Evolutionary conservation across 306 rosid genomes (phyloP), one percentile per base, ranked within the genome.

Genomic region (Cicer arietinum): DNA sequence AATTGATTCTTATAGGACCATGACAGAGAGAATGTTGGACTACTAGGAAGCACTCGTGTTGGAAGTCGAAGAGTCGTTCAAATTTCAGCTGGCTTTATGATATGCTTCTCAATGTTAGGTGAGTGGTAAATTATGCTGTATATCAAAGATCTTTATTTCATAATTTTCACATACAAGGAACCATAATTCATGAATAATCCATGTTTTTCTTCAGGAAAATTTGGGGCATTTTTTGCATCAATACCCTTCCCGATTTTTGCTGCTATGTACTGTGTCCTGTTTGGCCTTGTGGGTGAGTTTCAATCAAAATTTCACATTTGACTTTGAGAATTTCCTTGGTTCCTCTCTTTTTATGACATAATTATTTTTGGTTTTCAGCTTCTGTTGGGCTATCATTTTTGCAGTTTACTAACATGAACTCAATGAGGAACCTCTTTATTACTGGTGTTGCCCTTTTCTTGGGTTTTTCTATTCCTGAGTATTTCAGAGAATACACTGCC

Each of bases 331-430:
- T 75, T 7, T 46, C 48, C 73, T 74, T 73, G 42, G 60, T 44
- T 73, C 48, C 16, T 8, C 10, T 45, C 61, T 69, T 61, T 47
- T 80, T 10, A 73, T 77, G 43, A 82, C 75, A 66, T 17, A 1
- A 35, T 48, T 2, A 39, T 30, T 52, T 52, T 43, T 45, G 53
- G 48, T 83, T 75, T 77, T 65, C 96, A 95, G 99, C 98, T 79
- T 95, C 99, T 7, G 99, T 95, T 73, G 99, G 99, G 63, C 84
- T 95, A 73, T 95, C 99, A 69, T 92, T 95, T 87, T 82, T 95
- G 97, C 99, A 95, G 83, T 95, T 95, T 82, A 95, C 99, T 71
- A 95, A 95, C 90, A 92, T 95, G 99, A 95, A 95, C 80, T 95
- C 99, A 44, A 80, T 88, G 98, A 89, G 99, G 80, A 95, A 92